Evolutionary conservation across 805 yeast species (phyloP), one percentile per base, ranked within the genome.

Genomic region (Yamadazyma insecticola): DNA sequence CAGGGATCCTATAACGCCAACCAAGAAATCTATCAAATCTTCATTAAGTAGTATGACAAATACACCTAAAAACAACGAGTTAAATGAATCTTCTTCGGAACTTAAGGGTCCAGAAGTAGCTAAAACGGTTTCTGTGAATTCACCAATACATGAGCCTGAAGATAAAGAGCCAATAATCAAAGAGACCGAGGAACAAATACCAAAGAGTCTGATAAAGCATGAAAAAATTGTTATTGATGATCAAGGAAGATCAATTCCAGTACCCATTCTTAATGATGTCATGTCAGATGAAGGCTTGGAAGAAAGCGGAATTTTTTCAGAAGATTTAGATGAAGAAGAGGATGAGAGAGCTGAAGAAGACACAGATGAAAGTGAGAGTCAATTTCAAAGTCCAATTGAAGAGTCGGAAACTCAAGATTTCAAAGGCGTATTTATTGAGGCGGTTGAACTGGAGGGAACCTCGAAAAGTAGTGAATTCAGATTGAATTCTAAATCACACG

Each of bases 221-320:
- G n/a, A n/a, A n/a, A n/a, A n/a, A n/a, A n/a, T n/a, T n/a, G n/a
- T n/a, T n/a, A n/a, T n/a, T n/a, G n/a, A n/a, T n/a, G n/a, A n/a
- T n/a, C n/a, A n/a, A n/a, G n/a, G n/a, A n/a, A 16, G 24, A 17
- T 13, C 10, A 21, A 37, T 40, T 13, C 36, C 38, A 6, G 26
- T 16, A 7, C 45, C 45, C 3, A 17, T 36, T 5, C 36, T 41
- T 26, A 33, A 33, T 21, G 43, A 41, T 4, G 9, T 37, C 15
- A 26, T 12, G 2, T 16, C 25, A 12, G 41, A 40, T 5, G 40
- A 26, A 6, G 13, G 26, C 13, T 12, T 13, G 5, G 40, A 28
- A 8, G 40, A 34, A 22, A 28, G 35, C 18, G 40, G 35, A 11
- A 5, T 25, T 4, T 11, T 32, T 6, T 32, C 39, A 4, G 41